A percentile compares a stretch with the other conserved stretches of the same genome.
phyloP scores from a whole-genome alignment of 352 stramenopile genomes.

The Phytophthora pinifolia region DNA sequence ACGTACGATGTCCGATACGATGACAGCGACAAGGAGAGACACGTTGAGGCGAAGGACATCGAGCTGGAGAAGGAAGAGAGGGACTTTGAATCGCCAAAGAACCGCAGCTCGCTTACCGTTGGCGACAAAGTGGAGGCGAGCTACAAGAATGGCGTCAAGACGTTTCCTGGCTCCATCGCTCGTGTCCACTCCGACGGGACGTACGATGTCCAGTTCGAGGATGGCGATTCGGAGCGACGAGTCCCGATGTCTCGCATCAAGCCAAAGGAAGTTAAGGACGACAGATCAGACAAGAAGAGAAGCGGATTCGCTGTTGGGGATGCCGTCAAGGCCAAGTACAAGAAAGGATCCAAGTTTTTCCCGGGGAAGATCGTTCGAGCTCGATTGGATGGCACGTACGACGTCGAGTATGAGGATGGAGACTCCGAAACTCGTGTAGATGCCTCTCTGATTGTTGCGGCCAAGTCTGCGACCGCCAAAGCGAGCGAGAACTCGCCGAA shows the following conservation, averaged over 20 bases:
- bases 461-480: slow-evolving; percentile 5
- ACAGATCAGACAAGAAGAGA: slow-evolving; percentile 19
- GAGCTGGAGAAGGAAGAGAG: slow-evolving; percentile 19
- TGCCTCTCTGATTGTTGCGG: slow-evolving; percentile 16
- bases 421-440: slow-evolving; percentile 33
- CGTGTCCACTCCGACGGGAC: slow-evolving; percentile 52
- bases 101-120: slow-evolving; percentile 15
- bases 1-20: slow-evolving; percentile 69
- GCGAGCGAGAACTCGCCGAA: slow-evolving; percentile 2
- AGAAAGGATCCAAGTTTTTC: slow-evolving; percentile 43
- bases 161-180: slow-evolving; percentile 64
- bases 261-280: slow-evolving; percentile 3
- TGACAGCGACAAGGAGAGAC: slow-evolving; percentile 48
- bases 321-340: slow-evolving; percentile 45
- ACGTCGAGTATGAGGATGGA: slow-evolving; percentile 54
- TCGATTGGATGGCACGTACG: slow-evolving; percentile 54
- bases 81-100: neutral
- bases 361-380: slow-evolving; percentile 44
- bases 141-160: slow-evolving; percentile 42
- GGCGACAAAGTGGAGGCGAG: slow-evolving; percentile 33
- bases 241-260: slow-evolving; percentile 35
- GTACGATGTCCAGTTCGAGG: slow-evolving; percentile 52
- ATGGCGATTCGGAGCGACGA: slow-evolving; percentile 48
- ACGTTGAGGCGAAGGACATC: slow-evolving; percentile 37
- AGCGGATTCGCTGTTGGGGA: slow-evolving; percentile 36